Evolutionary conservation across 345 rosid species (phyloP), one percentile per base, ranked within the genome.

Genomic region (Corchorus olitorius): DNA sequence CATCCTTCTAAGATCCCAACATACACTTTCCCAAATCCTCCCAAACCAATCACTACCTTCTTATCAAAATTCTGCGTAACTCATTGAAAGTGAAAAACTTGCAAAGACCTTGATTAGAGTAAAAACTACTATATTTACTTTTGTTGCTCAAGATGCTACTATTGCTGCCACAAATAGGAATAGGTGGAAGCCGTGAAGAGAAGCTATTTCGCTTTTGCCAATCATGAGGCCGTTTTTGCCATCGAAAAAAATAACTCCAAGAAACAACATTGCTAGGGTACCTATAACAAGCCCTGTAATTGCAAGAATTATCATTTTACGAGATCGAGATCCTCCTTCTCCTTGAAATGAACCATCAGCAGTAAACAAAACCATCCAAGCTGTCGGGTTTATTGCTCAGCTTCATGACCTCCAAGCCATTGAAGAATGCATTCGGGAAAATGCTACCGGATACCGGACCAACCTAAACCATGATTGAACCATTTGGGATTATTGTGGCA

Each of bases 11-110:
- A 27, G 41, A 58, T 80, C 34, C 87, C 98, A 0, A 91, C 55
- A 39, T 87, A 92, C 17, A 92, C 97, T 83, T 94, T 94, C 8
- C 98, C 97, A 33, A 94, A 92, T 54, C 98, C 98, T 4, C 98
- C 97, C 0, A 89, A 90, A 1, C 98, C 98, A 33, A 91, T 85
- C 22, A 90, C 87, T 0, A 89, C 87, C 71, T 91, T 91, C 68
- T 91, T 97, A 1, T 87, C 89, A 22, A 92, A 94, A 68, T 89
- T 89, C 20, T 87, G 86, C 0, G 94, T 27, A 94, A 53, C 81
- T 94, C 93, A 3, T 76, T 77, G 59, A 92, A 87, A 1, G 86
- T 78, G 84, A 94, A 92, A 75, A 72, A 86, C 45, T 87, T 72
- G 27, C 97, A 94, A 37, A 91, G 84, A 22, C 97, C 92, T 0